Evolutionary conservation across 2,329 filamentous ascomycete genomes (phyloP).

Genomic region (Nigrospora osmanthi): DNA sequence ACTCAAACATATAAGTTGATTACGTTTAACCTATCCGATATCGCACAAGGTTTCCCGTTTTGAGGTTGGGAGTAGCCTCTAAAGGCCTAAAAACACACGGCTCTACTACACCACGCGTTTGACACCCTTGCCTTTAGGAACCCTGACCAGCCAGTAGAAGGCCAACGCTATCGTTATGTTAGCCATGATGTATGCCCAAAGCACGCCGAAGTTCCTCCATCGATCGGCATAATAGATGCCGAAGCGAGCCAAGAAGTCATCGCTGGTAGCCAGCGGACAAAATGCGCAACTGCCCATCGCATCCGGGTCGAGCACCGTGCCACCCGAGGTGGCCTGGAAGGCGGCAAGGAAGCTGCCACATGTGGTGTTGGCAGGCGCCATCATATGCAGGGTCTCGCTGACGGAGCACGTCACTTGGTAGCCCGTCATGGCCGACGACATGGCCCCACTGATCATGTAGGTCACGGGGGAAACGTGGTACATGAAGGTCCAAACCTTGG

Average conservation of each 20-base stretch:
- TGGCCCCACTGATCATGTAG: conserved; percentile 64
- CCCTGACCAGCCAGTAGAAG: conserved; percentile 43
- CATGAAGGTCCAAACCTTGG: conserved; percentile 69
- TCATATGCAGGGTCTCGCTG: conserved; percentile 35
- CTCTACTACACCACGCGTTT: too few species aligned
- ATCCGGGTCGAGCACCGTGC: conserved; percentile 35
- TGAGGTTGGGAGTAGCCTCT: too few species aligned
- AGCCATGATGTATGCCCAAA: background rate
- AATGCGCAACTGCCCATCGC: conserved; percentile 1
- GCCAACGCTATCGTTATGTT: conserved; percentile 36
- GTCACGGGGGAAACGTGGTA: conserved; percentile 63
- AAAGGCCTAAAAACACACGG: too few species aligned
- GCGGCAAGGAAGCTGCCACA: conserved; percentile 56
- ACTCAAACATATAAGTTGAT: too few species aligned
- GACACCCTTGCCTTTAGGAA: conserved; percentile 27
- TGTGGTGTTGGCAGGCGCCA: conserved; percentile 54
- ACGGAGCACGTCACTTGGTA: conserved; percentile 38
- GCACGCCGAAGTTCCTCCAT: background rate
- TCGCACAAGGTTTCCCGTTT: too few species aligned
- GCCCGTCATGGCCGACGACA: conserved; percentile 52
- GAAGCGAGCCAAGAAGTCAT: conserved; percentile 26
- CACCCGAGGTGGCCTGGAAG: conserved; percentile 44
- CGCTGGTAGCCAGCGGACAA: conserved; percentile 11
- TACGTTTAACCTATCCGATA: too few species aligned
- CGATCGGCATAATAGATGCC: conserved; percentile 37